These are phyloP conservation scores for Kwoniella botswanensis DNA, from an alignment of 768 basidiomycete species.

Conservation along the genomic window DNA sequence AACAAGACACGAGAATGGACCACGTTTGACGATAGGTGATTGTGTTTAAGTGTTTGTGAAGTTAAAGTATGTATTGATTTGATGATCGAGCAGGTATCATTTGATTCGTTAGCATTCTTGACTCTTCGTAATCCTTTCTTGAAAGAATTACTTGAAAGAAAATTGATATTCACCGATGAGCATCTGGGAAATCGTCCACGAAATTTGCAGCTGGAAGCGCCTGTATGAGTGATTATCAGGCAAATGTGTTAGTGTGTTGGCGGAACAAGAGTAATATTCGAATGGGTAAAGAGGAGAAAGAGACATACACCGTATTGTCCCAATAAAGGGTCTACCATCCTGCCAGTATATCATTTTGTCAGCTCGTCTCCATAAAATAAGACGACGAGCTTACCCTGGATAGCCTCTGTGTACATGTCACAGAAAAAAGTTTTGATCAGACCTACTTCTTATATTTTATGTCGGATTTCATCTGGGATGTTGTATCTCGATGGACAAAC, in stretches of 20 bases:
- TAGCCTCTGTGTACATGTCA: constrained; percentile 16
- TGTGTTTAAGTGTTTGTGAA: background rate
- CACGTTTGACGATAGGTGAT: too few species aligned
- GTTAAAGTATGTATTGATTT: background rate
- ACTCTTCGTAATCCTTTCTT: background rate
- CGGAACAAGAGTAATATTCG: background rate
- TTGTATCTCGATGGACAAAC: background rate
- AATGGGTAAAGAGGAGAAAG: background rate
- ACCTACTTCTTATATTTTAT: background rate
- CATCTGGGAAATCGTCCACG: constrained; percentile 49
- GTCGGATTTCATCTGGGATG: background rate
- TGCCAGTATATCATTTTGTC: background rate
- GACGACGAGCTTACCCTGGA: constrained; percentile 27
- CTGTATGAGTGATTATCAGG: constrained; percentile 13
- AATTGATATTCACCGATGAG: constrained; percentile 42
- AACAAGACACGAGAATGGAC: too few species aligned
- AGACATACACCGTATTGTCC: constrained; percentile 36
- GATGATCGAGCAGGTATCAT: background rate
- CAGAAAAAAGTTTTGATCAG: background rate
- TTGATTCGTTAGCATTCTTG: constrained; percentile 6
- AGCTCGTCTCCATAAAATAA: too few species aligned
- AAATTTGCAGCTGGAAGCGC: constrained; percentile 47
- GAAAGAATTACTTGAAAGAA: background rate
- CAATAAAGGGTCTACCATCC: constrained; percentile 38
- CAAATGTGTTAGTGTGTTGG: background rate